Conservation (phyloP, 768 basidiomycete genomes). For the Amanita jacksonii region DNA sequence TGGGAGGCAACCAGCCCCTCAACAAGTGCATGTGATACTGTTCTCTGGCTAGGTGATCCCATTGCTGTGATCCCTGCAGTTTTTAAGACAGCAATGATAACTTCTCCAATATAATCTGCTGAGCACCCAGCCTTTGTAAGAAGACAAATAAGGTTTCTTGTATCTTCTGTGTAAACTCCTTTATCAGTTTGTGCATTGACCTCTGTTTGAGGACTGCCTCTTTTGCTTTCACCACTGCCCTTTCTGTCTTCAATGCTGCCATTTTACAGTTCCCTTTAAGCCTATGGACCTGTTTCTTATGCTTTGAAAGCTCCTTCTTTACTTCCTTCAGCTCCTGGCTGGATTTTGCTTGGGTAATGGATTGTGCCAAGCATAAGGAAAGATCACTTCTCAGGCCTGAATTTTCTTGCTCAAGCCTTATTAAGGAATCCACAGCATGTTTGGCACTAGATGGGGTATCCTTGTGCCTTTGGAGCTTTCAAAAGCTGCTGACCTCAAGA, state of each 20-base stretch:
- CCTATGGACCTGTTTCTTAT: background rate
- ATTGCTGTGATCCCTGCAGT: conserved; percentile 11
- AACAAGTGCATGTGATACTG: conserved; percentile 10
- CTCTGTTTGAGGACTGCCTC: conserved; percentile 5
- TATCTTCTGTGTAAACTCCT: conserved; percentile 14
- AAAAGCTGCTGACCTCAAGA: background rate
- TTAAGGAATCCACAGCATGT: background rate
- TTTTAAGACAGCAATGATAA: conserved; percentile 12
- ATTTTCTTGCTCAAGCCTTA: background rate
- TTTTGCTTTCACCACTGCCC: conserved; percentile 3
- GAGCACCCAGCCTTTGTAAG: conserved; percentile 13
- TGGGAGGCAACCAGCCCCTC: conserved; percentile 17
- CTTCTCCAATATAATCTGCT: conserved; percentile 11
- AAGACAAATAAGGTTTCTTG: conserved; percentile 12
- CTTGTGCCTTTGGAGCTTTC: background rate
- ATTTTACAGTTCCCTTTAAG: background rate
- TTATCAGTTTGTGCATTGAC: conserved; percentile 13
- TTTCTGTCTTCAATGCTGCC: conserved; percentile 1
- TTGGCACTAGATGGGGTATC: background rate
- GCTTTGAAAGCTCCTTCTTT: background rate
- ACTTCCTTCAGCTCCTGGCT: background rate
- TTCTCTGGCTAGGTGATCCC: conserved; percentile 12
- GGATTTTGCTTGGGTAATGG: background rate
- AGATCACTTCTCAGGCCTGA: background rate
- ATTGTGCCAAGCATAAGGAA: background rate